Evolutionary conservation across 2,329 filamentous ascomycete species (phyloP), one percentile per base, ranked within the genome.

Genomic region (Monilinia fructicola): DNA sequence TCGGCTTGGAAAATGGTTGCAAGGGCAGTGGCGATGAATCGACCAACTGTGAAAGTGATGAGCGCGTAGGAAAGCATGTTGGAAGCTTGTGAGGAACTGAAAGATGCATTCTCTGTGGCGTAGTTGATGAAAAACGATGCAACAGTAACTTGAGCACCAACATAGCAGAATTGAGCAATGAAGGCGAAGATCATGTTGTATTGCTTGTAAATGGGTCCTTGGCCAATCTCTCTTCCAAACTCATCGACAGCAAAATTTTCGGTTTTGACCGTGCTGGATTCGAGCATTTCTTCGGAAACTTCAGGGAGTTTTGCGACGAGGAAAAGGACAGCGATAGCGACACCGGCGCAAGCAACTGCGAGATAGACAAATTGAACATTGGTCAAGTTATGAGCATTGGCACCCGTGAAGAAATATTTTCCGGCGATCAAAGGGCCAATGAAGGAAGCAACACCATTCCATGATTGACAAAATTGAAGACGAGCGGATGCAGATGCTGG

Each of bases 351-450:
- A 0, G 90, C 91, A 67, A 94, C 90, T 62, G 87, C 89, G n/a
- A 94, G 83, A 72, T 94, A 94, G 0, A 91, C 91, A 87, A 89
- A 95, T 77, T 95, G 91, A 1, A 94, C 90, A 68, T 89, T 87
- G 70, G 90, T 83, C 4, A 94, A 81, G 92, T 90, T 68, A 86
- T 89, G 84, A 1, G 84, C 84, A 46, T 82, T 78, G 7, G 82
- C 76, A 31, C 73, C 77, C 48, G 73, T 75, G 78, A 94, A 94
- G 77, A 93, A 92, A 40, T 90, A 88, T 68, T 87, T 88, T 44
- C 90, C 85, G 9, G 90, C 91, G n/a, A 94, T 80, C 0, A 93
- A 79, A 0, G 88, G 88, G 52, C 89, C 90, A 40, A 94, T 78
- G 23, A 94, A 87, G 14, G 87, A 90, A 10, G 90, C 90, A 3